These are phyloP conservation scores for Rutstroemia sp. DNA, from an alignment of 2,329 filamentous ascomycete genomes.

Conservation along the genomic window DNA sequence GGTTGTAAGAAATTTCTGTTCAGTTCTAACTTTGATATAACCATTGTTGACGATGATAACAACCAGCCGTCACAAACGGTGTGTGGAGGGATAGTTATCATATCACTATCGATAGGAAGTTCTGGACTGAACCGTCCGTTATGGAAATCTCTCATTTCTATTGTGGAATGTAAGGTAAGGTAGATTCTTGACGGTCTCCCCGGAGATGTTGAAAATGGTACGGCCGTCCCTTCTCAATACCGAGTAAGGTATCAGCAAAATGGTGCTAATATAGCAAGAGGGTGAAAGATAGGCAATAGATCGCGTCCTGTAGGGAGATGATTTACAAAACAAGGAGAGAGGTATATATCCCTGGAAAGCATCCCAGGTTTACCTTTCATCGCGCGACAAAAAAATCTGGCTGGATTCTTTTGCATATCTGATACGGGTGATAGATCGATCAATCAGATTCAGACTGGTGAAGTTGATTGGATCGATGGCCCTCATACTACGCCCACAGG, in stretches of 20 bases:
- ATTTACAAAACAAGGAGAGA: conserved; percentile 8
- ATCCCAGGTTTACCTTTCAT: background rate
- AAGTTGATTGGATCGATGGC: background rate
- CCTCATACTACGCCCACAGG: conserved; percentile 4
- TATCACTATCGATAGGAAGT: conserved; percentile 10
- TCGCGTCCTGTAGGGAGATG: background rate
- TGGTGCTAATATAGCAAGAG: background rate
- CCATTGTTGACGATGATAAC: conserved; percentile 7
- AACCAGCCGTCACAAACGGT: conserved; percentile 3
- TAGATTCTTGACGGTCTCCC: conserved; percentile 6
- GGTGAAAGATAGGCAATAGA: conserved; percentile 1
- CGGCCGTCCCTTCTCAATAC: background rate
- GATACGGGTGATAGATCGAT: conserved; percentile 2
- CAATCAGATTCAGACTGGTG: background rate
- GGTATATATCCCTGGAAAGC: conserved; percentile 4
- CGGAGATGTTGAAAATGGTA: background rate
- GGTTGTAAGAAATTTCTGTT: background rate
- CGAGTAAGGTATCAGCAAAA: background rate
- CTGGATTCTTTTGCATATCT: conserved; percentile 4
- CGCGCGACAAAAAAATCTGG: conserved; percentile 1
- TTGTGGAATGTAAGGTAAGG: conserved; percentile 7
- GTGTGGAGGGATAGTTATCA: conserved; percentile 6
- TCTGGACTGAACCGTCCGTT: background rate
- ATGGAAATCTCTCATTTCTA: conserved; percentile 5
- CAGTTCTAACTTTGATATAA: conserved; percentile 2